phyloP scores from a whole-genome alignment of 257 asterid genomes.

The Solanum bulbocastanum region DNA sequence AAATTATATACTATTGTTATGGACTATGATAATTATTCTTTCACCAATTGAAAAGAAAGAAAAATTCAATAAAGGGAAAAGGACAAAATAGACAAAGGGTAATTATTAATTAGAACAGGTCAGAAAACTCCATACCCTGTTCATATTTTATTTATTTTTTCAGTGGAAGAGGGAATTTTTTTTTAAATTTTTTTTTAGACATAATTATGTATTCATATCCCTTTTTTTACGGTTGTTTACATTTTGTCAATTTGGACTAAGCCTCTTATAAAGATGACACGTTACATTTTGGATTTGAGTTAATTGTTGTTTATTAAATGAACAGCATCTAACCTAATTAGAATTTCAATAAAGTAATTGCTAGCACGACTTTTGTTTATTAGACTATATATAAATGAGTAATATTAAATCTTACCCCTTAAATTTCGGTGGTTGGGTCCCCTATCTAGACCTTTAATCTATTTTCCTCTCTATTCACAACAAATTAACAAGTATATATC shows the following conservation, averaged over 20 bases:
- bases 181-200: not conserved
- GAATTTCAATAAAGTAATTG: not conserved
- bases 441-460: not conserved
- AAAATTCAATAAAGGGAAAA: not conserved
- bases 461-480: not conserved
- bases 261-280: not conserved
- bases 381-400: not conserved
- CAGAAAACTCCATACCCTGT: not conserved
- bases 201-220: not conserved
- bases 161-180: not conserved
- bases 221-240: not conserved
- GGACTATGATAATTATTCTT: not conserved
- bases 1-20: not conserved
- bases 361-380: not conserved
- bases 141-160: not conserved
- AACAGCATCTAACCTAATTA: not conserved
- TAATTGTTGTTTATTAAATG: not conserved
- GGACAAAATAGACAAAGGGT: not conserved
- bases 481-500: not conserved
- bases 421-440: slow-evolving; percentile 14
- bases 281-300: not conserved
- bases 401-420: not conserved
- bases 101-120: not conserved
- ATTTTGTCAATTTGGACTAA: not conserved
- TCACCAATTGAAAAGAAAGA: not conserved